Percentiles rank a stretch among this genome's conserved stretches.
Evolutionary conservation across 371 early-diverging fungal genomes (phyloP).

Genomic region (Apophysomyces trapeziformis): DNA sequence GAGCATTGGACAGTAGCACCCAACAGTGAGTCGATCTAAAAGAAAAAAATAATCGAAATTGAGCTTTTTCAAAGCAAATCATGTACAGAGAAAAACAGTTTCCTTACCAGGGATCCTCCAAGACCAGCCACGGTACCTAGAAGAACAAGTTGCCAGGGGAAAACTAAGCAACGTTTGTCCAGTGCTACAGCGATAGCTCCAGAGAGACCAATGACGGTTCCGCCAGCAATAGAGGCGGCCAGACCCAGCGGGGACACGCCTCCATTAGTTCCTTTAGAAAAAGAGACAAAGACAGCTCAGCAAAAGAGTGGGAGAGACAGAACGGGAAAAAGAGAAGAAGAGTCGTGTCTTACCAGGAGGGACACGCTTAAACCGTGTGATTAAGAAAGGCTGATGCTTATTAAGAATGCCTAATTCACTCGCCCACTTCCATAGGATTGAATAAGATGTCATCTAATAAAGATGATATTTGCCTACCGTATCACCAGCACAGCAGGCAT

Average conservation of each 20-base stretch:
- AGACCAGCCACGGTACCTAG: conserved; percentile 67
- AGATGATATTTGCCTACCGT: conserved; percentile 51
- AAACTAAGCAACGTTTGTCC: conserved; percentile 48
- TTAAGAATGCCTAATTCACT: conserved; percentile 86
- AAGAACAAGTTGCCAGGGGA: conserved; percentile 42
- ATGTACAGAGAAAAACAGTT: too few species aligned
- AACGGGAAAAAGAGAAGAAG: not conserved
- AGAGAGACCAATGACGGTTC: conserved; percentile 69
- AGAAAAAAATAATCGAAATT: conserved; percentile 8
- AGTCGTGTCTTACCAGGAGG: conserved; percentile 54
- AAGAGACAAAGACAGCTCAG: not conserved
- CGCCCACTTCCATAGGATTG: conserved; percentile 63
- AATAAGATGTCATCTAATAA: too few species aligned
- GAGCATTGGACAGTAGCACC: conserved; percentile 85
- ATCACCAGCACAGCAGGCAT: conserved; percentile 87
- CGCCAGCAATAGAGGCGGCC: conserved; percentile 75
- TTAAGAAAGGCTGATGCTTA: conserved; percentile 72
- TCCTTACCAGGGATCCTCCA: conserved; percentile 72
- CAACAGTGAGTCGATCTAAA: conserved; percentile 78
- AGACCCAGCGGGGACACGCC: conserved; percentile 72
- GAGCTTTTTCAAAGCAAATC: not conserved
- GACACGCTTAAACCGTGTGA: conserved; percentile 71
- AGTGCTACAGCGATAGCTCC: conserved; percentile 58
- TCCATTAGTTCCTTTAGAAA: conserved; percentile 78
- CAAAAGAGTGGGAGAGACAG: not conserved